A percentile compares a stretch with the other conserved stretches of the same genome.
Conservation (phyloP, 2,329 filamentous ascomycete genomes). For the Colletotrichum musicola region DNA sequence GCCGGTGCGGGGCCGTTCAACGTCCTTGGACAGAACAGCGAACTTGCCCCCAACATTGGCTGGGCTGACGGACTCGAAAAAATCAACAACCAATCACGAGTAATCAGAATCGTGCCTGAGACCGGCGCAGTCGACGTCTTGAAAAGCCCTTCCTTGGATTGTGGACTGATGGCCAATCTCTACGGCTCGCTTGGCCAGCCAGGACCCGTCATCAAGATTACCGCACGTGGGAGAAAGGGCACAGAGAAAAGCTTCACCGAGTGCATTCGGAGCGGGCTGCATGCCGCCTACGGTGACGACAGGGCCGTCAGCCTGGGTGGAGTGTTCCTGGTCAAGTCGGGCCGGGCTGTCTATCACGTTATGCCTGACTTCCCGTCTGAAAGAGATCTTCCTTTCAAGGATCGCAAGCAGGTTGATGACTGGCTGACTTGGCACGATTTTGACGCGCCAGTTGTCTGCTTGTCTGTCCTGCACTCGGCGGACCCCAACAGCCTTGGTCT, state of each 20-base stretch:
- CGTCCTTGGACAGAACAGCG: slow-evolving; percentile 55
- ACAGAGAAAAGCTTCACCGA: slow-evolving; percentile 49
- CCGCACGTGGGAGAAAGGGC: slow-evolving; percentile 45
- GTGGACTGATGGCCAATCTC: slow-evolving; percentile 58
- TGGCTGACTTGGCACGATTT: slow-evolving; percentile 57
- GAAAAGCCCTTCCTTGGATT: slow-evolving; percentile 47
- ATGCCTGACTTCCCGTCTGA: slow-evolving; percentile 58
- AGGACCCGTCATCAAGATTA: slow-evolving; percentile 53
- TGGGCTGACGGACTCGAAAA: slow-evolving; percentile 44
- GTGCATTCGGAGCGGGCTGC: slow-evolving; percentile 47
- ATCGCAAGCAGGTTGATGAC: slow-evolving; percentile 46
- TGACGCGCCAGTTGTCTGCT: slow-evolving; percentile 52
- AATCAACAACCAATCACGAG: slow-evolving; percentile 46
- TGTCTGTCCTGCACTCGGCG: slow-evolving; percentile 57
- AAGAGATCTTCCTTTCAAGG: slow-evolving; percentile 43
- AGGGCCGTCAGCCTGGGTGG: slow-evolving; percentile 54
- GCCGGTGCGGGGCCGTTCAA: slow-evolving; percentile 59
- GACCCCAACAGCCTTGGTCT: slow-evolving; percentile 51
- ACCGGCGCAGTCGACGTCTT: slow-evolving; percentile 42
- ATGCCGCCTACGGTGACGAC: slow-evolving; percentile 47
- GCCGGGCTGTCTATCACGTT: slow-evolving; percentile 54
- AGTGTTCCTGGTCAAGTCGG: slow-evolving; percentile 54
- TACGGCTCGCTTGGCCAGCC: slow-evolving; percentile 51
- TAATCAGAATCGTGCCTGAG: slow-evolving; percentile 44
- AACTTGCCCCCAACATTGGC: slow-evolving; percentile 55